Evolutionary conservation across 169 alveolate genomes (phyloP).

Genomic region (Plasmodium ovale): DNA sequence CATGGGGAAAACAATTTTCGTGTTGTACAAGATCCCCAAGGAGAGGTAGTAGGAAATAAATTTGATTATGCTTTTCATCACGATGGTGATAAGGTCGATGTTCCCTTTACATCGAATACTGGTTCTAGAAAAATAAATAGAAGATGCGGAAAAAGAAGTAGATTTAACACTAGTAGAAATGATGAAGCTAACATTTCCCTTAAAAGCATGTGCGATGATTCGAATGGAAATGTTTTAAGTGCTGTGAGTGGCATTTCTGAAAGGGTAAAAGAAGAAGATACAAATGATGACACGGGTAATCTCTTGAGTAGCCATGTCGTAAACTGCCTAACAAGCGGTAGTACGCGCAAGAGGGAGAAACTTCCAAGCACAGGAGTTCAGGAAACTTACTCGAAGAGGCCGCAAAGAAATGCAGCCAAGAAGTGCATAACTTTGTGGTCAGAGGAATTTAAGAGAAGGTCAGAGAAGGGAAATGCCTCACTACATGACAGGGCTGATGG

Average conservation of each 20-base stretch:
- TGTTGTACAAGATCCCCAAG: too few species aligned
- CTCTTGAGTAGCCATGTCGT: neutral
- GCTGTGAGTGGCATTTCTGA: too few species aligned
- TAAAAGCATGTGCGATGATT: neutral
- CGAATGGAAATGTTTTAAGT: neutral
- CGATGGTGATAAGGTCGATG: neutral
- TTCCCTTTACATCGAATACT: neutral
- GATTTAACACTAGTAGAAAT: neutral
- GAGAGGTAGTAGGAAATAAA: neutral
- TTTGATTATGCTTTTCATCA: neutral
- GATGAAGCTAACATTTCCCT: neutral
- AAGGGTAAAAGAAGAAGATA: neutral
- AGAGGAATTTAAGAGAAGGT: conserved; percentile 47
- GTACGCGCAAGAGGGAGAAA: neutral
- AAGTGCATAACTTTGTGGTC: conserved; percentile 64
- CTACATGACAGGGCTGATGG: conserved; percentile 12
- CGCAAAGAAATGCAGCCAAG: conserved; percentile 67
- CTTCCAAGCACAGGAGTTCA: neutral
- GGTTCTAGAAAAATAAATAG: neutral
- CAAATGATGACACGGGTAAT: neutral
- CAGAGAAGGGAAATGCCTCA: neutral
- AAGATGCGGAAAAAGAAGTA: neutral
- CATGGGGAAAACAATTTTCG: too few species aligned
- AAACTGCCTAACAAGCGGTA: neutral
- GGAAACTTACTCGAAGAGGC: conserved; percentile 14